Percentiles rank a stretch among this genome's conserved stretches.
Evolutionary conservation across 805 yeast genomes (phyloP).

Genomic region (Teunomyces lycoperdinae): DNA sequence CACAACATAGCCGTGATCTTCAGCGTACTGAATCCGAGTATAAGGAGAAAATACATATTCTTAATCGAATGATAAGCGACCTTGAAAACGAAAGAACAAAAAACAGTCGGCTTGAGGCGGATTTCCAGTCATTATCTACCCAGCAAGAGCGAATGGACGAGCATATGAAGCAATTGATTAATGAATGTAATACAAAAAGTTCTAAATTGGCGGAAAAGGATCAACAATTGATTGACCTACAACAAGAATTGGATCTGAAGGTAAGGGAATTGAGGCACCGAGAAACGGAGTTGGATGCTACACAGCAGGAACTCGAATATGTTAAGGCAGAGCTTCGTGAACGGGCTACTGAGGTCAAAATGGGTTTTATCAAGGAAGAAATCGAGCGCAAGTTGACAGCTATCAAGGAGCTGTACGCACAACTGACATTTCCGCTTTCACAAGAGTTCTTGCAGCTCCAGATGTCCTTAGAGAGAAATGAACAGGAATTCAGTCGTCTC

Average conservation of each 20-base stretch:
- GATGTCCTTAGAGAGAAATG: slow-evolving; percentile 6
- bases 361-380: background rate
- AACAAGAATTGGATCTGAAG: background rate
- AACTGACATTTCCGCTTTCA: slow-evolving; percentile 3
- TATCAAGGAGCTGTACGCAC: slow-evolving; percentile 10
- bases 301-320: slow-evolving; percentile 5
- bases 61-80: background rate
- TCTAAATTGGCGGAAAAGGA: background rate
- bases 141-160: background rate
- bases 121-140: background rate
- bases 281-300: slow-evolving; percentile 1
- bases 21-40: background rate
- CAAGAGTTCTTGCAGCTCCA: slow-evolving; percentile 10
- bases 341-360: slow-evolving; percentile 7
- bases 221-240: background rate
- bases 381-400: slow-evolving; percentile 6
- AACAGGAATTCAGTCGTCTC: slow-evolving; percentile 9
- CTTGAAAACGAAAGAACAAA: background rate
- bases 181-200: background rate
- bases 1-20: background rate
- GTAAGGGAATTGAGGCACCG: background rate
- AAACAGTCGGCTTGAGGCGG: background rate
- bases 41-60: background rate
- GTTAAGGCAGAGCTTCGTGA: slow-evolving; percentile 8
- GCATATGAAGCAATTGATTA: background rate